Conservation (phyloP, 345 rosid genomes). For the Populus ilicifolia region DNA sequence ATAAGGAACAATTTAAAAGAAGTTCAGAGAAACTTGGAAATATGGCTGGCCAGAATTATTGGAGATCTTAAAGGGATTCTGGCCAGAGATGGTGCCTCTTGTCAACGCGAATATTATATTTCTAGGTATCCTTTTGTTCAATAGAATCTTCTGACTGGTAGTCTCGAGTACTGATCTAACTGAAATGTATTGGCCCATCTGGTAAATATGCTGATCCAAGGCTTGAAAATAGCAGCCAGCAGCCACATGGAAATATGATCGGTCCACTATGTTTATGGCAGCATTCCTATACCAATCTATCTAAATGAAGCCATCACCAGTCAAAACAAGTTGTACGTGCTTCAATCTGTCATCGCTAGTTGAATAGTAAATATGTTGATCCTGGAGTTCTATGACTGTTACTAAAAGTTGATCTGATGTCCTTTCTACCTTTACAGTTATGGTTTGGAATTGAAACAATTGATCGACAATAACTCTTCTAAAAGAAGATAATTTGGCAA, state of each 20-base stretch:
- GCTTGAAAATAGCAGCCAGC: background rate
- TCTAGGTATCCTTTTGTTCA: conserved; percentile 74
- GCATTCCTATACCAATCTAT: background rate
- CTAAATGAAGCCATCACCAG: background rate
- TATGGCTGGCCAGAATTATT: conserved; percentile 86
- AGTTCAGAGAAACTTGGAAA: conserved; percentile 83
- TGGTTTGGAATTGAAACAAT: too few species aligned
- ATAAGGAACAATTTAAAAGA: conserved; percentile 78
- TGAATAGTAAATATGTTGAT: background rate
- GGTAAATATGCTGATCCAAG: conserved; percentile 28
- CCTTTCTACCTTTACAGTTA: too few species aligned
- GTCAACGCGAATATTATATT: conserved; percentile 56
- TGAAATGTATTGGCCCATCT: background rate
- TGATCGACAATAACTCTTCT: too few species aligned
- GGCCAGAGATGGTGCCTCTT: conserved; percentile 68
- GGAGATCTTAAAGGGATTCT: conserved; percentile 91
- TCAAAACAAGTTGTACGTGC: background rate
- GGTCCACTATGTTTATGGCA: background rate
- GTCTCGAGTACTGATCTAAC: conserved; percentile 24
- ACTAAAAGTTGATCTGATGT: too few species aligned
- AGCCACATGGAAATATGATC: background rate
- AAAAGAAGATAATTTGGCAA: too few species aligned
- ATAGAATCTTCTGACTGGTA: conserved; percentile 29
- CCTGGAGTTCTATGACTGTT: background rate
- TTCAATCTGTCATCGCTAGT: background rate